Evolutionary conservation across 371 early-diverging fungal genomes (phyloP).

Genomic region (Apophysomyces trapeziformis): DNA sequence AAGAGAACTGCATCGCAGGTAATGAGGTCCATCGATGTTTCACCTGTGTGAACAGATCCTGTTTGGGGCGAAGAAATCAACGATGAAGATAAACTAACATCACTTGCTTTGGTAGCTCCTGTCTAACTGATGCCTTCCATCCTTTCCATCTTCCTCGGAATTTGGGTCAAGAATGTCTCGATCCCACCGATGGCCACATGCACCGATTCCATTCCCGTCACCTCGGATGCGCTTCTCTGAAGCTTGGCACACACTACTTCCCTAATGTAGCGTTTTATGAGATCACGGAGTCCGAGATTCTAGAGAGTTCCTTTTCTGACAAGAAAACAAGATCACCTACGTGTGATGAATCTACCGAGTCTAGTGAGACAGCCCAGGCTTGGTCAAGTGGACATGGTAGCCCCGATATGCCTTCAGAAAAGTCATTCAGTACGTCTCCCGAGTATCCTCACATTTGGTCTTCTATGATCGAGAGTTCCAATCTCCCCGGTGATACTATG

Average conservation of each 20-base stretch:
- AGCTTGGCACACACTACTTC: constrained; percentile 23
- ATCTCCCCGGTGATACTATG: neutral
- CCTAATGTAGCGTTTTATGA: constrained; percentile 40
- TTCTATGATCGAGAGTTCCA: neutral
- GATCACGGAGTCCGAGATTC: constrained; percentile 51
- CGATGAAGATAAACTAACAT: neutral
- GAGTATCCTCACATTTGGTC: neutral
- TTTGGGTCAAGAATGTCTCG: constrained; percentile 22
- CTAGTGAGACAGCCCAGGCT: neutral
- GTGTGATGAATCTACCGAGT: constrained; percentile 1
- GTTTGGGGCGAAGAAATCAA: neutral
- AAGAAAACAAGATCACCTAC: constrained; percentile 6
- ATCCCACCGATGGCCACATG: constrained; percentile 28
- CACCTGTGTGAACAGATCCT: neutral
- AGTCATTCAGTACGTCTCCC: constrained; percentile 1
- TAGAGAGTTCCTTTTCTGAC: constrained; percentile 26
- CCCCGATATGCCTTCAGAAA: constrained; percentile 5
- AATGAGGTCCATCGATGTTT: constrained; percentile 12
- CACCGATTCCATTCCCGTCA: constrained; percentile 35
- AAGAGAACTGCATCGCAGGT: constrained; percentile 16
- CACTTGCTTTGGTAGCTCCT: constrained; percentile 7
- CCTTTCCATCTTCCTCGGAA: constrained; percentile 23
- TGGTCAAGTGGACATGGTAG: constrained; percentile 3
- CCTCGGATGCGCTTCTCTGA: constrained; percentile 37
- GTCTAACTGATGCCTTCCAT: constrained; percentile 33